These are phyloP conservation scores for Cadophora sp. DNA, from an alignment of 2,329 filamentous ascomycete genomes.

Conservation along the genomic window DNA sequence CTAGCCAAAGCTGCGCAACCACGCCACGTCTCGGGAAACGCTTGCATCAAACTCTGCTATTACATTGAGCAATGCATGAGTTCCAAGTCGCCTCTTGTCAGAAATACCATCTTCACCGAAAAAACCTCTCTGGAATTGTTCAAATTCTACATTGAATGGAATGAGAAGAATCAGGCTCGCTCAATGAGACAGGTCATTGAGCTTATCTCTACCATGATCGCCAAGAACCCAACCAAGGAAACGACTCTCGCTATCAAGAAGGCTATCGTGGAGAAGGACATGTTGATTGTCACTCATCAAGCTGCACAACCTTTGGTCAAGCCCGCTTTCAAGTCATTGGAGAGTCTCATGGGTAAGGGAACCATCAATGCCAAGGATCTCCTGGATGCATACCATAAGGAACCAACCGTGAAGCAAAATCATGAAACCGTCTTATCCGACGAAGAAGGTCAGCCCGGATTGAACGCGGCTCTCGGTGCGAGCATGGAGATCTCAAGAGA, in stretches of 20 bases:
- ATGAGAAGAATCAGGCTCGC: constrained; percentile 68
- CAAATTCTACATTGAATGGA: constrained; percentile 71
- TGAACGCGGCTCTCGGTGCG: neutral
- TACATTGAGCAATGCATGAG: constrained; percentile 66
- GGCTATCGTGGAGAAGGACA: constrained; percentile 56
- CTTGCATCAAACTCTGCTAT: constrained; percentile 65
- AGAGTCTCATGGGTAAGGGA: constrained; percentile 68
- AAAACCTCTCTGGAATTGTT: constrained; percentile 59
- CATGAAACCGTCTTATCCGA: neutral
- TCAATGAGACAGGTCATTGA: constrained; percentile 69
- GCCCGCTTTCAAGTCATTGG: constrained; percentile 71
- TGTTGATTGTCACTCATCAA: constrained; percentile 65
- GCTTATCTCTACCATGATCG: constrained; percentile 58
- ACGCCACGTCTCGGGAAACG: constrained; percentile 61
- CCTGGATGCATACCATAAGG: constrained; percentile 25
- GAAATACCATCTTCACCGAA: constrained; percentile 59
- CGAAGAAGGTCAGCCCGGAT: too few species aligned
- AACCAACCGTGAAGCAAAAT: neutral
- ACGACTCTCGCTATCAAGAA: constrained; percentile 53
- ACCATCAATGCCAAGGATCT: constrained; percentile 52
- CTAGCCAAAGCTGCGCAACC: constrained; percentile 51
- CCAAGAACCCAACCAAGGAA: constrained; percentile 54
- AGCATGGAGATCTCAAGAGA: neutral
- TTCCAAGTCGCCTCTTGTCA: constrained; percentile 53
- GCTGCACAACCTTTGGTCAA: constrained; percentile 71